Percentiles rank a stretch among this genome's conserved stretches.
These are phyloP conservation scores for Leptodermis oblonga DNA, from an alignment of 257 asterid genomes.

Conservation along the genomic window DNA sequence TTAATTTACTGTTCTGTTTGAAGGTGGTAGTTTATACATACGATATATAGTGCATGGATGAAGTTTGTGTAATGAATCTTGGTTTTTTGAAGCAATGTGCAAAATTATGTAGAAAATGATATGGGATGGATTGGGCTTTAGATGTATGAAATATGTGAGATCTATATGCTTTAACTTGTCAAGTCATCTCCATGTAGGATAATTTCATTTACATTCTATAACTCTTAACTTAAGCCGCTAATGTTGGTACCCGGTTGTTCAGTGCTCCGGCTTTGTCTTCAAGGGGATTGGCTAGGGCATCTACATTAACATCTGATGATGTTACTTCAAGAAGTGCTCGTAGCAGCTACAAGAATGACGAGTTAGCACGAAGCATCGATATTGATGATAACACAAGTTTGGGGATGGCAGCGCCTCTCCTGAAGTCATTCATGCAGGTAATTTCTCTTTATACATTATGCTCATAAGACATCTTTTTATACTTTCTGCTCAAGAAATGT, in stretches of 20 bases:
- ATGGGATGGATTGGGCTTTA: background rate
- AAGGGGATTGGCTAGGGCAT: conserved; percentile 53
- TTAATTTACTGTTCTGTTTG: background rate
- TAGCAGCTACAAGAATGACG: conserved; percentile 65
- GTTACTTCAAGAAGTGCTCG: conserved; percentile 78
- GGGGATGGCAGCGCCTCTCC: conserved; percentile 92
- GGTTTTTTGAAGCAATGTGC: background rate
- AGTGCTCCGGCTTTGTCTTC: conserved; percentile 96
- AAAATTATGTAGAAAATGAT: background rate
- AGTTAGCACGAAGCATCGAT: conserved; percentile 55
- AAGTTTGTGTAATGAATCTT: background rate
- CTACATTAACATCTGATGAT: conserved; percentile 69
- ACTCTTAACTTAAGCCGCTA: conserved; percentile 3
- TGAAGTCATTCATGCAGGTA: conserved; percentile 99
- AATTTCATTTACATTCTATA: background rate
- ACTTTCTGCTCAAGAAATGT: background rate
- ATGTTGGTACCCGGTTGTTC: conserved; percentile 20
- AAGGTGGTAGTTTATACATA: background rate
- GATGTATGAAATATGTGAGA: background rate
- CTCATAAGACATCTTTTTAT: background rate
- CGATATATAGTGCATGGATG: background rate
- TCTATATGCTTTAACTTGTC: background rate
- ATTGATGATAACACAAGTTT: conserved; percentile 66
- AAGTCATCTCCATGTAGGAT: background rate
- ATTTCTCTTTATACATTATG: background rate